Evolutionary conservation across 2,329 filamentous ascomycete genomes (phyloP).

Genomic region (Cladosporium velox): DNA sequence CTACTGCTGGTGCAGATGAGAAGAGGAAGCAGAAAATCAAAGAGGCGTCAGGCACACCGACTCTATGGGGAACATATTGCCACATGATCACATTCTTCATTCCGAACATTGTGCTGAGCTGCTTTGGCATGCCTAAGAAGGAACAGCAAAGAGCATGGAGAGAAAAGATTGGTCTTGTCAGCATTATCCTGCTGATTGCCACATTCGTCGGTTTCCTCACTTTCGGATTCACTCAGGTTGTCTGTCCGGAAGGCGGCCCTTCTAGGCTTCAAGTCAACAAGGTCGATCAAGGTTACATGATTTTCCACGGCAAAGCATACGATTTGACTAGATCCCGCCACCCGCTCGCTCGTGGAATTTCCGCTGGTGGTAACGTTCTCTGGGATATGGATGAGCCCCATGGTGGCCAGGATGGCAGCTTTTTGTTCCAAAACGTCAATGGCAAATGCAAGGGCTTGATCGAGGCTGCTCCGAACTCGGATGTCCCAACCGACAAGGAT

Average conservation of each 20-base stretch:
- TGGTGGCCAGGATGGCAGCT: constrained; percentile 89
- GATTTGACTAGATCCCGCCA: constrained; percentile 77
- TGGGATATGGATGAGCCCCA: constrained; percentile 82
- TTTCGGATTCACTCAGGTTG: constrained; percentile 89
- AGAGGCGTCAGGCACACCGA: constrained; percentile 73
- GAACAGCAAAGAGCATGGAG: constrained; percentile 92
- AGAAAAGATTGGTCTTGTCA: constrained; percentile 96
- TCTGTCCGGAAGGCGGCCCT: constrained; percentile 72
- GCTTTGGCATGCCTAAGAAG: constrained; percentile 81
- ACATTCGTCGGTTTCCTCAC: constrained; percentile 90
- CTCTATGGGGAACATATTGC: constrained; percentile 94
- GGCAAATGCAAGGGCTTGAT: constrained; percentile 93
- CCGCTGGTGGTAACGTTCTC: constrained; percentile 73
- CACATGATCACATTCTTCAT: constrained; percentile 92
- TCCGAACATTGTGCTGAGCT: constrained; percentile 79
- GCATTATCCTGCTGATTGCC: constrained; percentile 87
- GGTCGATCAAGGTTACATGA: constrained; percentile 83
- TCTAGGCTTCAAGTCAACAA: constrained; percentile 77
- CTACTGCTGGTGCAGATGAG: constrained; percentile 68
- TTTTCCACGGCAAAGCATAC: constrained; percentile 91
- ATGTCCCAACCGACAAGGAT: constrained; percentile 73
- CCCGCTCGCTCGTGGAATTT: constrained; percentile 77
- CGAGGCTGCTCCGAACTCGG: constrained; percentile 67
- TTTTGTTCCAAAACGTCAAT: constrained; percentile 98
- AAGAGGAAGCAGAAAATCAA: constrained; percentile 55